phyloP scores from a whole-genome alignment of 805 yeast genomes.

The Candida pseudofarinosa region DNA sequence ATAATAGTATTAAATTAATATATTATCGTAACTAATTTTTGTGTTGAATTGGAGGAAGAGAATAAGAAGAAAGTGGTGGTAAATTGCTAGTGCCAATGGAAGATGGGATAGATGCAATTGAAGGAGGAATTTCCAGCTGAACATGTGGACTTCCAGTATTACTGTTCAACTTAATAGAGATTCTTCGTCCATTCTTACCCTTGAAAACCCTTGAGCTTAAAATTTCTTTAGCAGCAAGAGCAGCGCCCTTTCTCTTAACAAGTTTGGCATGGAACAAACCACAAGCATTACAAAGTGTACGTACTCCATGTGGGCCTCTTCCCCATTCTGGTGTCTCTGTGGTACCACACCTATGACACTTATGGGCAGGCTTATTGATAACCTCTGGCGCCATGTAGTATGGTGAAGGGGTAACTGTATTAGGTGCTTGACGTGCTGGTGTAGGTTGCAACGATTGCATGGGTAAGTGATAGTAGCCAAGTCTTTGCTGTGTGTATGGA shows the following conservation, averaged over 20 bases:
- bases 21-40: background rate
- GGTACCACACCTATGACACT: constrained; percentile 44
- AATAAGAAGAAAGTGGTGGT: background rate
- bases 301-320: constrained; percentile 42
- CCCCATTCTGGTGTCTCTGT: constrained; percentile 46
- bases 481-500: background rate
- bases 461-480: background rate
- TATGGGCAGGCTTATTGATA: constrained; percentile 29
- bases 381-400: constrained; percentile 22
- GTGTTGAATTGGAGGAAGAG: background rate
- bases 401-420: constrained; percentile 12
- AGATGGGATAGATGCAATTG: background rate
- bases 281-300: constrained; percentile 43
- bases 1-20: too few species aligned
- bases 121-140: background rate
- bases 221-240: constrained; percentile 45
- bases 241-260: constrained; percentile 54
- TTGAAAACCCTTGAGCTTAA: constrained; percentile 40
- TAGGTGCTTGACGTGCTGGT: constrained; percentile 1
- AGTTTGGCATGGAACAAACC: constrained; percentile 42
- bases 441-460: constrained; percentile 2
- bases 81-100: background rate
- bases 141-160: background rate
- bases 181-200: constrained; percentile 42
- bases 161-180: constrained; percentile 21